phyloP scores from a whole-genome alignment of 1,284 basidiomycete species.

The Austroboletus niveus region DNA sequence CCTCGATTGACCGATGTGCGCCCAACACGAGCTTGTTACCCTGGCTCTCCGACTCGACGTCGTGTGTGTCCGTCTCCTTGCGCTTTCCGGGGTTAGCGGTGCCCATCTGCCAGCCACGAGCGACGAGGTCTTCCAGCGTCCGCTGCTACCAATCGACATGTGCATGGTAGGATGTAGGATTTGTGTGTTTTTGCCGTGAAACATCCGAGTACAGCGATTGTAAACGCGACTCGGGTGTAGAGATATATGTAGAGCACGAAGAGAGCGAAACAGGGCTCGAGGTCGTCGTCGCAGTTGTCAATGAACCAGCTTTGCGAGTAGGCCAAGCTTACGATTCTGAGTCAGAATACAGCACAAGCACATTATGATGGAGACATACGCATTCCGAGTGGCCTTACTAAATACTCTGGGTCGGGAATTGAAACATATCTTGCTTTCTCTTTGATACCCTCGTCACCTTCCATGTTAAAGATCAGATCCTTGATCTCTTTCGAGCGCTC shows the following conservation, averaged over 20 bases:
- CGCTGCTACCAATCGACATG: too few species aligned
- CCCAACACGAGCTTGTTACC: slow-evolving; percentile 62
- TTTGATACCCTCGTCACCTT: too few species aligned
- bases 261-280: slow-evolving; percentile 22
- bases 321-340: too few species aligned
- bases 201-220: slow-evolving; percentile 89
- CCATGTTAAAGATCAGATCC: too few species aligned
- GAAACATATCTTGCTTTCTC: too few species aligned
- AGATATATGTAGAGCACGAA: slow-evolving; percentile 48
- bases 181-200: slow-evolving; percentile 78
- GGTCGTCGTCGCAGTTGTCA: slow-evolving; percentile 16
- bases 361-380: too few species aligned
- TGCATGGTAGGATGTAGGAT: slow-evolving; percentile 78
- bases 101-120: slow-evolving; percentile 49
- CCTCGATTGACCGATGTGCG: slow-evolving; percentile 58
- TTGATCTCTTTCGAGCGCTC: too few species aligned
- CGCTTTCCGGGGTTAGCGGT: slow-evolving; percentile 20
- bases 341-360: too few species aligned
- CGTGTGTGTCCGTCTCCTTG: slow-evolving; percentile 18
- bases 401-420: too few species aligned
- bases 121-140: too few species aligned
- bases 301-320: not conserved
- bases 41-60: slow-evolving; percentile 8
- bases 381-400: too few species aligned
- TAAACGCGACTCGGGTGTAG: slow-evolving; percentile 59